A percentile compares a stretch with the other conserved stretches of the same genome.
These are phyloP conservation scores for Calonectria pauciramosa DNA, from an alignment of 2,329 filamentous ascomycete genomes.

Conservation along the genomic window DNA sequence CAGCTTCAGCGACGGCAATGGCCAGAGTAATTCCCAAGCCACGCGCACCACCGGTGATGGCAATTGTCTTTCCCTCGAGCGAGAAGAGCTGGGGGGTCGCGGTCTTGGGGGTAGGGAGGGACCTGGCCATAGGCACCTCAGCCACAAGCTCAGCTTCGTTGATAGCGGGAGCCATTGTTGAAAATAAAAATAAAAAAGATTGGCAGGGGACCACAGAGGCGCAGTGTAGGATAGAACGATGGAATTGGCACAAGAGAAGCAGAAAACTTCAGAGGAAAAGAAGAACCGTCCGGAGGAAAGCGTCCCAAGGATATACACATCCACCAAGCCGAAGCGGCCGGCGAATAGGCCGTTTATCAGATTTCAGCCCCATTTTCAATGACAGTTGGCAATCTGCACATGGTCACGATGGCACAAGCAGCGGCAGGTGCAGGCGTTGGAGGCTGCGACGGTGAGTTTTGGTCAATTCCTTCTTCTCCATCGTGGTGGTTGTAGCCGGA, in stretches of 20 bases:
- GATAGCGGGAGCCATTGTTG: constrained; percentile 45
- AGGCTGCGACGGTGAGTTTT: constrained; percentile 15
- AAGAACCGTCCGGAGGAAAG: background rate
- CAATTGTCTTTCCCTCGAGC: constrained; percentile 58
- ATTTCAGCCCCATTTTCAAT: background rate
- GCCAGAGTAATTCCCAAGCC: constrained; percentile 66
- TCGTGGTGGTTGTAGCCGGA: constrained; percentile 34
- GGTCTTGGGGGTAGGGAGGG: constrained; percentile 47
- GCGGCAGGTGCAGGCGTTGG: constrained; percentile 35
- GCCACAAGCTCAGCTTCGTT: constrained; percentile 47
- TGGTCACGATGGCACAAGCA: background rate
- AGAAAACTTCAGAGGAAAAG: background rate
- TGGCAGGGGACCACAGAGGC: background rate
- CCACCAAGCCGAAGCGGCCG: constrained; percentile 4
- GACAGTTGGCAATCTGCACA: constrained; percentile 14
- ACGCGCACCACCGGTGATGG: constrained; percentile 65
- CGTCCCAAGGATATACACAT: constrained; percentile 14
- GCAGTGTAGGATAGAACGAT: background rate
- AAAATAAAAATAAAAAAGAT: background rate
- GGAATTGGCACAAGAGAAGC: background rate
- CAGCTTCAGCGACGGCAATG: constrained; percentile 62
- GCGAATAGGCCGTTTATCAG: background rate
- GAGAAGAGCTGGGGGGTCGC: constrained; percentile 57
- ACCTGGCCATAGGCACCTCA: constrained; percentile 47
- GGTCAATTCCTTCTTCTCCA: background rate